Evolutionary conservation across 345 rosid genomes (phyloP).

Genomic region (Murraya paniculata): DNA sequence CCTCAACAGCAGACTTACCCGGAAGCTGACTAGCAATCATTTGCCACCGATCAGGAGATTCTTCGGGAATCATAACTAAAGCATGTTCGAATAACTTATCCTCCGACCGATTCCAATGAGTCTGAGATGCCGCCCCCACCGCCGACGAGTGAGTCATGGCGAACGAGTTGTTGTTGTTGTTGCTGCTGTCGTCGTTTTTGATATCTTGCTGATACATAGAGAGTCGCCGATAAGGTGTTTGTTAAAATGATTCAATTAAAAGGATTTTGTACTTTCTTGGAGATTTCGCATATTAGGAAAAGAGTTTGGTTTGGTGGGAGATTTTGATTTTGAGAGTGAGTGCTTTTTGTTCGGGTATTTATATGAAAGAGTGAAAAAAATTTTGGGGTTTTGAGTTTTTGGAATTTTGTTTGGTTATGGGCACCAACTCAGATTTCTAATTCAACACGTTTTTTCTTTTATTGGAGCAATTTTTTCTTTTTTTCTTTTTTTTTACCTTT

Average conservation of each 20-base stretch:
- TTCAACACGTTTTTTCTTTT: constrained; percentile 25
- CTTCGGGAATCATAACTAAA: constrained; percentile 55
- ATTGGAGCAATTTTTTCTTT: neutral
- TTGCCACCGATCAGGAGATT: constrained; percentile 59
- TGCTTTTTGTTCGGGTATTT: neutral
- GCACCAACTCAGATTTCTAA: constrained; percentile 12
- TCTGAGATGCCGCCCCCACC: neutral
- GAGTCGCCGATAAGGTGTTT: neutral
- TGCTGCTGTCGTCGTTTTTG: neutral
- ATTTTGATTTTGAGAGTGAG: constrained; percentile 17
- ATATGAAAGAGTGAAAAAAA: neutral
- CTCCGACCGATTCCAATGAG: constrained; percentile 56
- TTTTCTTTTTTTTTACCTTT: neutral
- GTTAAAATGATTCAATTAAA: neutral
- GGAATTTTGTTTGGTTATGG: constrained; percentile 1
- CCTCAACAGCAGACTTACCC: constrained; percentile 45
- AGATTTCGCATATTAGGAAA: neutral
- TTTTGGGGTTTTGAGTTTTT: neutral
- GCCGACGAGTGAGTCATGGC: neutral
- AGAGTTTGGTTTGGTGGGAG: constrained; percentile 22
- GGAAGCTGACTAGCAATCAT: constrained; percentile 48
- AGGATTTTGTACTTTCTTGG: neutral
- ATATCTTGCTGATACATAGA: neutral
- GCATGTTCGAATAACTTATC: constrained; percentile 76
- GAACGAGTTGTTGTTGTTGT: constrained; percentile 3